Percentiles rank a stretch among this genome's conserved stretches.
Conservation (phyloP, 202 grass and related monocot species). For the Schoenoplectus triqueter region DNA sequence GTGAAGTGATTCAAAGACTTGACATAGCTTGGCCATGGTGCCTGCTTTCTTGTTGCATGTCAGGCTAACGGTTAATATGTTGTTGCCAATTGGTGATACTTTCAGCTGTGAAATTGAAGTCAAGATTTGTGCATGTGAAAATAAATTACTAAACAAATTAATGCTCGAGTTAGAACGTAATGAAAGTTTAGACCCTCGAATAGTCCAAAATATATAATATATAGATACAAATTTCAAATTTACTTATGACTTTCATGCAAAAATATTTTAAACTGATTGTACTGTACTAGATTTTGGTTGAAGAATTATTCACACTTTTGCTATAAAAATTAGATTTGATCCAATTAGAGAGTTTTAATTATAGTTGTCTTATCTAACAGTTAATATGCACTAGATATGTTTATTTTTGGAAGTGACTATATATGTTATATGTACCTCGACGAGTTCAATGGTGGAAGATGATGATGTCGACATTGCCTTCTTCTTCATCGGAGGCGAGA, state of each 20-base stretch:
- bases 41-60: conserved; percentile 72
- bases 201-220: too few relatives aligned
- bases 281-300: neutral
- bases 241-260: too few relatives aligned
- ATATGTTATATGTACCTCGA: conserved; percentile 38
- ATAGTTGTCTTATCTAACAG: neutral
- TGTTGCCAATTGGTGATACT: conserved; percentile 58
- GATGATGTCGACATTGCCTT: conserved; percentile 32
- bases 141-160: neutral
- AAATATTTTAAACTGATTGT: too few relatives aligned
- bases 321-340: neutral
- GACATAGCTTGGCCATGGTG: conserved; percentile 71
- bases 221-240: too few relatives aligned
- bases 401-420: neutral
- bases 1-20: conserved; percentile 67
- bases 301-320: neutral
- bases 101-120: conserved; percentile 52
- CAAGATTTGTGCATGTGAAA: neutral
- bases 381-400: neutral
- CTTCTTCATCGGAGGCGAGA: conserved; percentile 46
- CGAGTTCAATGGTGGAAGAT: conserved; percentile 40
- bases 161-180: neutral
- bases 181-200: neutral
- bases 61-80: conserved; percentile 73
- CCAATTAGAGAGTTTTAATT: too few relatives aligned